Base-by-base conservation (phyloP, 2,329 filamentous ascomycete genomes). In the Penicillium sp. region DNA sequence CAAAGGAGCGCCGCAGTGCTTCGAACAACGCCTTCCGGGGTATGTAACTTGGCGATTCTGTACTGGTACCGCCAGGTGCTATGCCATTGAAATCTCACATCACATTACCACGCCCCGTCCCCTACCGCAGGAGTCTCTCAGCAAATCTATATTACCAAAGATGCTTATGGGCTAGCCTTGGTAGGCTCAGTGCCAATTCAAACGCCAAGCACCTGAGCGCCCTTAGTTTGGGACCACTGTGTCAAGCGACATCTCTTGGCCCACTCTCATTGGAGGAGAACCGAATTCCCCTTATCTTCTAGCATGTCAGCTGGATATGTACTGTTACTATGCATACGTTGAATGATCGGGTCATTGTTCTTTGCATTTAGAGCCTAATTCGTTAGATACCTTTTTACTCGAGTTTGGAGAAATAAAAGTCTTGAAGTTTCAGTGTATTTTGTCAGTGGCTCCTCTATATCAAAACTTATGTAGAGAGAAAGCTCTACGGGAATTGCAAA, bases 21-120 rank as follows among this genome's bases (percentile, higher is more conserved):
- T 80, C 79, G 48, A 73, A 73, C 5, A 81, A 81, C 59, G 75
- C 78, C 5, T 80, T 81, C 68, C 71, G 78, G 53, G 72, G 66
- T 52, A 79, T 80, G 74, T 79, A 64, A 75, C 62, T 10, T 52
- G 35, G 31, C 22, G 10, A 39, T 41, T 26, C 6, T 9, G 8
- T 41, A 22, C 33, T 39, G 48, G 31, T 39, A 16, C 22, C 22
- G 22, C 24, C 24, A 14, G 33, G 48, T 41, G 26, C 48, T 33
- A 49, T 50, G 14, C n/a, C 31, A 50, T 50, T 41, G 31, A 27
- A 19, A 16, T 41, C 35, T 41, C 22, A 50, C 48, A 27, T 48
- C 9, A 47, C 26, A 19, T 19, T 21, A 29, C 45, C 8, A 21
- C 29, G 11, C 19, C 35, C 39, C 24, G 14, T 10, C 19, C 35